Evolutionary conservation across 495 filamentous ascomycete genomes (phyloP).

Genomic region (Aspergillus avenaceus): DNA sequence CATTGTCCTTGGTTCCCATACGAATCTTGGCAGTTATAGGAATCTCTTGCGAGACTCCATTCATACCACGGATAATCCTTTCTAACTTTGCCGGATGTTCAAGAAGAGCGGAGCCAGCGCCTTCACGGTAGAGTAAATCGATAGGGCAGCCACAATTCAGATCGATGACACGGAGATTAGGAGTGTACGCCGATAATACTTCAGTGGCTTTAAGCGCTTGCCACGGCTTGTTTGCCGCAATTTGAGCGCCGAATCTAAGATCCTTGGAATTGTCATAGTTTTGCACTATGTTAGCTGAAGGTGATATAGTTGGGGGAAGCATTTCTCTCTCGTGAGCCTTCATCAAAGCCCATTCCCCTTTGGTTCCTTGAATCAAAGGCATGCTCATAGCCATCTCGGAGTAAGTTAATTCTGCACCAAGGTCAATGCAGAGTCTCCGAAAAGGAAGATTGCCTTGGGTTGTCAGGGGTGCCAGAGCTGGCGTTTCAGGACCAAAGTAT

Average conservation of each 20-base stretch:
- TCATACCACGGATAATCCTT: conserved; percentile 93
- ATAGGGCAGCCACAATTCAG: conserved; percentile 97
- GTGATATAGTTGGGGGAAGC: conserved; percentile 52
- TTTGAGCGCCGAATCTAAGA: conserved; percentile 84
- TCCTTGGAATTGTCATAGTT: conserved; percentile 80
- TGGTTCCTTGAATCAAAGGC: conserved; percentile 85
- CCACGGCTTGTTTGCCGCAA: conserved; percentile 86
- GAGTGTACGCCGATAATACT: conserved; percentile 66
- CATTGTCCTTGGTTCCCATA: conserved; percentile 78
- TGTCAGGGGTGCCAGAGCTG: conserved; percentile 80
- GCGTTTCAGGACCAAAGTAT: conserved; percentile 91
- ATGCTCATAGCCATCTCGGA: conserved; percentile 97
- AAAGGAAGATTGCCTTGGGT: conserved; percentile 98
- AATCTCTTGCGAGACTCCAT: conserved; percentile 76
- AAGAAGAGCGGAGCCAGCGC: conserved; percentile 90
- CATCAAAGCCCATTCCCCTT: conserved; percentile 90
- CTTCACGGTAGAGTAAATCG: conserved; percentile 80
- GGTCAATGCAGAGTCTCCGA: conserved; percentile 81
- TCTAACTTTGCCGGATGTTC: conserved; percentile 79
- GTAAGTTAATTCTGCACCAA: conserved; percentile 91
- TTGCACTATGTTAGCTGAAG: conserved; percentile 48
- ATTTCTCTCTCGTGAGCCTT: conserved; percentile 82
- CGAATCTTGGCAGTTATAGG: conserved; percentile 93
- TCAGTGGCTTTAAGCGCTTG: conserved; percentile 83
- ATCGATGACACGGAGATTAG: conserved; percentile 82